Conservation (phyloP, 352 stramenopile genomes). For the Phytophthora pistaciae region DNA sequence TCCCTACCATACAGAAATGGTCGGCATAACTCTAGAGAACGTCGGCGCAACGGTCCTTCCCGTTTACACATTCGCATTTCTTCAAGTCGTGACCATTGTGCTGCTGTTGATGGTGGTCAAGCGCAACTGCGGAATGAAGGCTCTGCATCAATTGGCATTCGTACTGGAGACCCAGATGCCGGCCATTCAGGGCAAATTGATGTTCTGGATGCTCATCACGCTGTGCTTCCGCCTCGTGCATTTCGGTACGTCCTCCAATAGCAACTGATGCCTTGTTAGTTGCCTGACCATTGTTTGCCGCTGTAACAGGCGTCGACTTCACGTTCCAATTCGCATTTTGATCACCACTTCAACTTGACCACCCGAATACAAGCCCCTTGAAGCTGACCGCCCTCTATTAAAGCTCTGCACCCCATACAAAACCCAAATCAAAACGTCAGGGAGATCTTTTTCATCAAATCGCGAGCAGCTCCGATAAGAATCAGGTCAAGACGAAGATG, state of each 20-base stretch:
- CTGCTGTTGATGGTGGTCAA: slow-evolving; percentile 17
- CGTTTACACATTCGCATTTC: slow-evolving; percentile 22
- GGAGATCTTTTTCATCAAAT: too few species aligned
- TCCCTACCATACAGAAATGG: slow-evolving; percentile 39
- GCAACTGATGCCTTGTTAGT: too few species aligned
- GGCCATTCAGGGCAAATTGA: slow-evolving; percentile 32
- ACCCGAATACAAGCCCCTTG: neutral
- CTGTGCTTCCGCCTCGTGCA: slow-evolving; percentile 23
- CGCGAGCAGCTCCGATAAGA: neutral
- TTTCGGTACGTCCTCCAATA: slow-evolving; percentile 21
- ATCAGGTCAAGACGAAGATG: slow-evolving; percentile 31
- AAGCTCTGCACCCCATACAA: neutral
- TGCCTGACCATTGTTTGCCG: neutral
- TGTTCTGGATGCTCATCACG: slow-evolving; percentile 34
- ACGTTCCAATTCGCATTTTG: neutral
- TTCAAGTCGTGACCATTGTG: slow-evolving; percentile 33
- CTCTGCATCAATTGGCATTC: slow-evolving; percentile 34
- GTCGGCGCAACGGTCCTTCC: slow-evolving; percentile 15
- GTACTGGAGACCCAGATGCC: slow-evolving; percentile 19
- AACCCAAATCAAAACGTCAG: neutral
- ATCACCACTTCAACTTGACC: neutral
- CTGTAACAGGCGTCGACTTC: neutral
- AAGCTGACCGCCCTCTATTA: neutral
- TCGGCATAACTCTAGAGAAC: slow-evolving; percentile 6
- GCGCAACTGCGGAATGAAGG: slow-evolving; percentile 15